Conservation (phyloP, 352 stramenopile species). For the Pythium chondricola region DNA sequence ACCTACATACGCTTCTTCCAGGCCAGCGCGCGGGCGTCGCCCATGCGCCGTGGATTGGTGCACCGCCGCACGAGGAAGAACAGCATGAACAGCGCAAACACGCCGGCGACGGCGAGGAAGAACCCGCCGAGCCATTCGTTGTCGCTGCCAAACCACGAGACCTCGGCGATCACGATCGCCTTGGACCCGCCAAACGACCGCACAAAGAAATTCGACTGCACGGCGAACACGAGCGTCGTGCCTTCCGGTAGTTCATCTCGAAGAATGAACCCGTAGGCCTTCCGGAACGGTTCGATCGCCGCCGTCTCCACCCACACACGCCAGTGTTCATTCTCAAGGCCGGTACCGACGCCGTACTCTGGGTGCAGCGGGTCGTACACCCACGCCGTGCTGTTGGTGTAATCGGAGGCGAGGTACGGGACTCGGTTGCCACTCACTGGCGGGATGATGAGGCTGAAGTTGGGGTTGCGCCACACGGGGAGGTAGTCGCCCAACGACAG, state of each 20-base stretch:
- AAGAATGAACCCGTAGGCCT: constrained; percentile 59
- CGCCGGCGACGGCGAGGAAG: constrained; percentile 44
- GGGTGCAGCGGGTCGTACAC: constrained; percentile 43
- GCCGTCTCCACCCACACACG: constrained; percentile 68
- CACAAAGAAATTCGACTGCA: constrained; percentile 81
- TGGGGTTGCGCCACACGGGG: constrained; percentile 65
- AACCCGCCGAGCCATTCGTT: constrained; percentile 50
- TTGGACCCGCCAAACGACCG: constrained; percentile 58
- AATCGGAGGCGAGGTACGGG: constrained; percentile 41
- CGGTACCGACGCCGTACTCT: constrained; percentile 32
- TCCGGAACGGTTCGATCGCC: constrained; percentile 56
- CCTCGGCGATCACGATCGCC: constrained; percentile 53
- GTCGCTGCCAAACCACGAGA: constrained; percentile 62
- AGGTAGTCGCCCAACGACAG: constrained; percentile 31
- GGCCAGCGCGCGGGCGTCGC: constrained; percentile 37
- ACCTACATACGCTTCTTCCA: constrained; percentile 38
- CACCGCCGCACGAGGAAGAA: constrained; percentile 46
- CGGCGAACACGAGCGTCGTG: constrained; percentile 62
- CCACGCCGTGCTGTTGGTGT: constrained; percentile 78
- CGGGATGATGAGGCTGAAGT: constrained; percentile 68
- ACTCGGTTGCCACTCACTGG: constrained; percentile 16
- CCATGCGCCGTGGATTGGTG: constrained; percentile 36
- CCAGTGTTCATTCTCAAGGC: constrained; percentile 71
- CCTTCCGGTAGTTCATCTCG: constrained; percentile 33
- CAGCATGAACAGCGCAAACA: constrained; percentile 43